Evolutionary conservation across 352 stramenopile genomes (phyloP).

Genomic region (Globisporangium uncinulatum): DNA sequence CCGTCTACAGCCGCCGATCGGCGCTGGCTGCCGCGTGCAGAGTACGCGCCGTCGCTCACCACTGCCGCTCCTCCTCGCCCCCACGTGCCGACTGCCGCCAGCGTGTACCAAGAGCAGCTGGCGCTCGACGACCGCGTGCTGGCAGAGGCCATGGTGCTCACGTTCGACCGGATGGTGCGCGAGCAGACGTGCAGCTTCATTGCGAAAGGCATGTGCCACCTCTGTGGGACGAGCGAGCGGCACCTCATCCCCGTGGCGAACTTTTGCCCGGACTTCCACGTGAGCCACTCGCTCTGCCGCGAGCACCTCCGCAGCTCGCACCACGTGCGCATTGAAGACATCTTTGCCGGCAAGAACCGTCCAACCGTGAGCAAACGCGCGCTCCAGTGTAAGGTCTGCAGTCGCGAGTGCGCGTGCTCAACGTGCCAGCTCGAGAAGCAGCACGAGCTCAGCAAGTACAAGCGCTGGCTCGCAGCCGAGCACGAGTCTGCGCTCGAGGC

Average conservation of each 20-base stretch:
- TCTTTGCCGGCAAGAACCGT: slow-evolving; percentile 68
- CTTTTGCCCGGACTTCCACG: slow-evolving; percentile 64
- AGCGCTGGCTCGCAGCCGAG: slow-evolving; percentile 20
- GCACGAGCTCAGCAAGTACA: slow-evolving; percentile 23
- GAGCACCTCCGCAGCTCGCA: slow-evolving; percentile 71
- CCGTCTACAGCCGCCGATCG: too few relatives aligned
- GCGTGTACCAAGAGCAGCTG: slow-evolving; percentile 18
- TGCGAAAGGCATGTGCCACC: slow-evolving; percentile 59
- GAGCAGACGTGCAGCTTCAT: slow-evolving; percentile 71
- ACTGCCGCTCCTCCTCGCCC: background rate
- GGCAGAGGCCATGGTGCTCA: slow-evolving; percentile 32
- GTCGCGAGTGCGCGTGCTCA: slow-evolving; percentile 49
- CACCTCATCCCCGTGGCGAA: slow-evolving; percentile 65
- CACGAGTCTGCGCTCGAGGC: slow-evolving; percentile 11
- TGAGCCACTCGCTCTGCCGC: slow-evolving; percentile 62
- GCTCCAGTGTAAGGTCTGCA: slow-evolving; percentile 60
- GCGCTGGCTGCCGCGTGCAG: too few relatives aligned
- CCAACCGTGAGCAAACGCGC: slow-evolving; percentile 56
- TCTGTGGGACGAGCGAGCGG: slow-evolving; percentile 44
- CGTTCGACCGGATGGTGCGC: slow-evolving; percentile 48
- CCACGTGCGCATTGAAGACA: slow-evolving; percentile 60
- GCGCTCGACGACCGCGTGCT: slow-evolving; percentile 36
- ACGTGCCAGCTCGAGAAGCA: slow-evolving; percentile 35
- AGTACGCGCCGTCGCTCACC: background rate
- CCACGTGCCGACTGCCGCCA: background rate